A percentile compares a stretch with the other conserved stretches of the same genome.
Conservation (phyloP, 352 stramenopile genomes). For the Globisporangium radiosum region DNA sequence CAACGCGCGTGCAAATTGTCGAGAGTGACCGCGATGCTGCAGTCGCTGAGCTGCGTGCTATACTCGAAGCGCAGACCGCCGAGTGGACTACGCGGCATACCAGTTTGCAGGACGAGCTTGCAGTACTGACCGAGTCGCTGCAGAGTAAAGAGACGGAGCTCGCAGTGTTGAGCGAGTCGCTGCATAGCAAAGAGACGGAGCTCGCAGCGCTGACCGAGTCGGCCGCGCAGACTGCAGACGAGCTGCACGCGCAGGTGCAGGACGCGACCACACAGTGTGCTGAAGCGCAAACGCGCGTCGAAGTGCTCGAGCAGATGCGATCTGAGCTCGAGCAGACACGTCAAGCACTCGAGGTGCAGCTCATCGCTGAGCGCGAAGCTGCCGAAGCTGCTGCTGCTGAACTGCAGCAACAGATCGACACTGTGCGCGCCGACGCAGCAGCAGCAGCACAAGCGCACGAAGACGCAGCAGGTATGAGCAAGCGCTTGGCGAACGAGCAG, state of each 20-base stretch:
- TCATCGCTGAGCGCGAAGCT: constrained; percentile 6
- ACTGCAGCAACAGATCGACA: constrained; percentile 3
- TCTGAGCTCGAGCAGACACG: constrained; percentile 3
- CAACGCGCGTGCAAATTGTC: background rate
- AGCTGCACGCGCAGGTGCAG: constrained; percentile 8
- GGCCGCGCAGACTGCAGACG: constrained; percentile 10
- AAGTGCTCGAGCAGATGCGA: constrained; percentile 10
- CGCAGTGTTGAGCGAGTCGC: background rate
- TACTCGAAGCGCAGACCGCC: background rate
- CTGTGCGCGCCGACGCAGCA: background rate
- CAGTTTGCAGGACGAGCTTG: constrained; percentile 15
- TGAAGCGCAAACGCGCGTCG: constrained; percentile 5
- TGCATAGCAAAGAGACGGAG: constrained; percentile 6
- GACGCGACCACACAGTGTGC: background rate
- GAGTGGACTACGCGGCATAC: constrained; percentile 8
- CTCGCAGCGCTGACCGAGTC: constrained; percentile 14
- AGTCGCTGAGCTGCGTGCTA: constrained; percentile 3
- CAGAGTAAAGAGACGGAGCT: constrained; percentile 8
- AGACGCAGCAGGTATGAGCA: background rate
- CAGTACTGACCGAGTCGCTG: background rate
- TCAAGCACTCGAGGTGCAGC: constrained; percentile 1
- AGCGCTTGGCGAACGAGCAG: background rate
- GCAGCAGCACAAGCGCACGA: background rate
- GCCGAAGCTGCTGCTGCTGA: background rate
- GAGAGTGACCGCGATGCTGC: background rate